Evolutionary conservation across 2,329 filamentous ascomycete genomes (phyloP).

Genomic region (Myriangium duriaei): DNA sequence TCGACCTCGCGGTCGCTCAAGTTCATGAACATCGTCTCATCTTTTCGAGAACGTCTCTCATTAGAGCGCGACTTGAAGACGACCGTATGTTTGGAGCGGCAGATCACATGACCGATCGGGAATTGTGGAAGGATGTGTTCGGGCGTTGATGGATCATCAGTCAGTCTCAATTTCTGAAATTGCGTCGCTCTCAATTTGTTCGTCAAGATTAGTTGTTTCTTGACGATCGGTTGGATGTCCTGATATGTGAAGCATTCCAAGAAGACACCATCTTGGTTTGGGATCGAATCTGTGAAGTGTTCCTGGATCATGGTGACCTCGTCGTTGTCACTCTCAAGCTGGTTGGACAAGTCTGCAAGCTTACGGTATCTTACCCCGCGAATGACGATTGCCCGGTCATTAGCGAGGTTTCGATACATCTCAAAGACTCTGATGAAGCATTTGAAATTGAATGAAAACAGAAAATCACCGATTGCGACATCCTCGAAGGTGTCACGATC

Average conservation of each 20-base stretch:
- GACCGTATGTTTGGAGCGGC: slow-evolving; percentile 36
- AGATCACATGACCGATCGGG: slow-evolving; percentile 33
- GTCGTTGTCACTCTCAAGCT: neutral
- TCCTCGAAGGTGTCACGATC: no score
- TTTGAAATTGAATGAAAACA: no score
- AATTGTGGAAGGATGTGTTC: slow-evolving; percentile 1
- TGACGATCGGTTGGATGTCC: neutral
- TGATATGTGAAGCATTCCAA: neutral
- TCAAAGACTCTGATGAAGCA: no score
- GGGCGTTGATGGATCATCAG: no score
- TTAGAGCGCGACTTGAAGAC: slow-evolving; percentile 2
- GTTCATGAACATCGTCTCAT: slow-evolving; percentile 3
- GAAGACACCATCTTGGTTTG: neutral
- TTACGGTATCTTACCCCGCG: neutral
- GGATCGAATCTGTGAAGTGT: neutral
- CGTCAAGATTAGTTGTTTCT: neutral
- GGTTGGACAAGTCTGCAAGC: neutral
- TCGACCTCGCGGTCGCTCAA: slow-evolving; percentile 7
- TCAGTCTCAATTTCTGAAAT: neutral
- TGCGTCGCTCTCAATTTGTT: neutral
- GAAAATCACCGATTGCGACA: no score
- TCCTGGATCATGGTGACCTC: slow-evolving; percentile 5
- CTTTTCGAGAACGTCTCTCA: neutral
- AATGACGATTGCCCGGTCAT: neutral
- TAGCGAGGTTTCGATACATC: neutral